These are phyloP conservation scores for Globisporangium viniferum DNA, from an alignment of 352 stramenopile species.

Conservation along the genomic window DNA sequence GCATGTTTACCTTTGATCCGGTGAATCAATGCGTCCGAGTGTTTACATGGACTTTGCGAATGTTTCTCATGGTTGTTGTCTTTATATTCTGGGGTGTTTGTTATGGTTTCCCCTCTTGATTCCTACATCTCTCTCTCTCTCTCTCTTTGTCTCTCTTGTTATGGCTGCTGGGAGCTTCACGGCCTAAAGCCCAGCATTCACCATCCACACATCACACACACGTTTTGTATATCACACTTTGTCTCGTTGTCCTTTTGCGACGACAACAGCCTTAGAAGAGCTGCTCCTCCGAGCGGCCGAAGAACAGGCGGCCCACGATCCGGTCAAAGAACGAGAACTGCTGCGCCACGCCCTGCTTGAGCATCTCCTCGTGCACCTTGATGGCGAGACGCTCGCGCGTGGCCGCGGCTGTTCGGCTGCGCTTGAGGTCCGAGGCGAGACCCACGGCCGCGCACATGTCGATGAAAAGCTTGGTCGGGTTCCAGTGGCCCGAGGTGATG, in stretches of 20 bases:
- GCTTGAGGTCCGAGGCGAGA: slow-evolving; percentile 94
- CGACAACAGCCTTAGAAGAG: slow-evolving; percentile 44
- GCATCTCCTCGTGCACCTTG: slow-evolving; percentile 51
- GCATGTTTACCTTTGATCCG: neutral
- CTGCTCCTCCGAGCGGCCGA: slow-evolving; percentile 75
- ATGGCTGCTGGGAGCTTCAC: too few relatives aligned
- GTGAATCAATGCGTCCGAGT: too few relatives aligned
- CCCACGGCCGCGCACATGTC: slow-evolving; percentile 91
- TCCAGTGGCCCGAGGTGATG: slow-evolving; percentile 94
- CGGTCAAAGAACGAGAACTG: slow-evolving; percentile 58
- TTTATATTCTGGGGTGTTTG: neutral
- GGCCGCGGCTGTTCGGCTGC: slow-evolving; percentile 81
- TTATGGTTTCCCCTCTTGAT: neutral
- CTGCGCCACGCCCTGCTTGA: slow-evolving; percentile 47
- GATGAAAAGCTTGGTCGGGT: slow-evolving; percentile 98
- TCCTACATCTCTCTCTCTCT: neutral
- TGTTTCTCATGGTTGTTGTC: neutral
- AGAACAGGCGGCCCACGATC: slow-evolving; percentile 67
- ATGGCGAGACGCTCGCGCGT: slow-evolving; percentile 70
- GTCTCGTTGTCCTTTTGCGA: neutral
- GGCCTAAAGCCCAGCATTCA: too few relatives aligned
- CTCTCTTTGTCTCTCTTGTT: too few relatives aligned
- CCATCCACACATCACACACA: neutral
- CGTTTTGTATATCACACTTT: neutral
- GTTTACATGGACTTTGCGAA: neutral